These are phyloP conservation scores for Plasmodium gallinaceum DNA, from an alignment of 169 alveolate species.

Conservation along the genomic window DNA sequence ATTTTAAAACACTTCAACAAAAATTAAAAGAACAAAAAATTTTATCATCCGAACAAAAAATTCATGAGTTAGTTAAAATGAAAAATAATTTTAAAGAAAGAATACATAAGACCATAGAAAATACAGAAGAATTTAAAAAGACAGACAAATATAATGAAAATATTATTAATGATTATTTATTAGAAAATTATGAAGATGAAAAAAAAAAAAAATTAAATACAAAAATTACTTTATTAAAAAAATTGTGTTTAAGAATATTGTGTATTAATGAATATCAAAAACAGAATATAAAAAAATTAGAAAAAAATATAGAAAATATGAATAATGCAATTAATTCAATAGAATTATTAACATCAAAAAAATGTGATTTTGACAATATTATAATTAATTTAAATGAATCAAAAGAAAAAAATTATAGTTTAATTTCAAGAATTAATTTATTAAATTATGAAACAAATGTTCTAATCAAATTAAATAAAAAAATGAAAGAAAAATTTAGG, in stretches of 20 bases:
- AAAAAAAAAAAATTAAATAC: conserved; percentile 46
- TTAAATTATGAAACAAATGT: conserved; percentile 73
- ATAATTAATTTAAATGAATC: conserved; percentile 75
- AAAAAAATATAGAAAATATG: conserved; percentile 73
- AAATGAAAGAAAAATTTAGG: conserved; percentile 72
- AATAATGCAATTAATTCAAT: conserved; percentile 74
- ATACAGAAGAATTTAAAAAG: conserved; percentile 1
- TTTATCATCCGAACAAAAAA: conserved; percentile 61
- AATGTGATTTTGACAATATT: conserved; percentile 75
- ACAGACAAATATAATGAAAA: conserved; percentile 11
- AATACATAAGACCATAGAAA: conserved; percentile 16
- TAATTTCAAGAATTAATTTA: conserved; percentile 65
- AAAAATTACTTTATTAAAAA: conserved; percentile 51
- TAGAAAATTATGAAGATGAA: conserved; percentile 65
- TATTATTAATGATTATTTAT: neutral
- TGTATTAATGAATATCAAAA: conserved; percentile 74
- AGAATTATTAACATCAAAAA: conserved; percentile 45
- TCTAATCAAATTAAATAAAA: conserved; percentile 53
- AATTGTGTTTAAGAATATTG: conserved; percentile 60
- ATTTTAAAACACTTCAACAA: conserved; percentile 68
- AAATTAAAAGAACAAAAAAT: conserved; percentile 76
- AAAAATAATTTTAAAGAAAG: conserved; percentile 36
- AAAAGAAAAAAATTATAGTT: conserved; percentile 73
- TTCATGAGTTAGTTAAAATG: conserved; percentile 38
- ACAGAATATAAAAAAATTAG: conserved; percentile 58